Percentiles rank a stretch among this genome's conserved stretches.
phyloP scores from a whole-genome alignment of 352 stramenopile species.

The Phytophthora brassicae region DNA sequence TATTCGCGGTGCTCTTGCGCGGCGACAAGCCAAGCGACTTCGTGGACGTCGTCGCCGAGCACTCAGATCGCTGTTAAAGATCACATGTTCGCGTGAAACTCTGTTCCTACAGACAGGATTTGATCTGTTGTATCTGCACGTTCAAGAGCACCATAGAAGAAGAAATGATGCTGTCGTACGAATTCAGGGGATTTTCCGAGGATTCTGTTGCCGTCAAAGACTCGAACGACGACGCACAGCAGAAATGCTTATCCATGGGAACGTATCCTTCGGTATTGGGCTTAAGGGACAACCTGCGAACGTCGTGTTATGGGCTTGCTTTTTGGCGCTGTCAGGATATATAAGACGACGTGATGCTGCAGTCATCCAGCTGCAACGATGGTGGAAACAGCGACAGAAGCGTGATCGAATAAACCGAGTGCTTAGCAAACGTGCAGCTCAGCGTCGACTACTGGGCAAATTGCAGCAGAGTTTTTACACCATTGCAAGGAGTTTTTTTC shows the following conservation, averaged over 20 bases:
- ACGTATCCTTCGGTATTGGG: slow-evolving; percentile 10
- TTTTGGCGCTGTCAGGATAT: slow-evolving; percentile 47
- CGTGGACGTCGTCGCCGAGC: slow-evolving; percentile 41
- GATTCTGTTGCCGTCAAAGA: slow-evolving; percentile 41
- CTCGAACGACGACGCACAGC: slow-evolving; percentile 38
- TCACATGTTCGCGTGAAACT: slow-evolving; percentile 34
- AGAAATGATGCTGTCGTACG: slow-evolving; percentile 5
- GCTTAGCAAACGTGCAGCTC: slow-evolving; percentile 37
- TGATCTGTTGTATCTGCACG: slow-evolving; percentile 29
- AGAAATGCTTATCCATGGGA: slow-evolving; percentile 36
- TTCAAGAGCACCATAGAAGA: slow-evolving; percentile 29
- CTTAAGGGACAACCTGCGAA: slow-evolving; percentile 38
- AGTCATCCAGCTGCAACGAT: slow-evolving; percentile 34
- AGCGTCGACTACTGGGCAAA: slow-evolving; percentile 42
- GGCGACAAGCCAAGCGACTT: slow-evolving; percentile 36
- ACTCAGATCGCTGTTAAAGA: slow-evolving; percentile 31
- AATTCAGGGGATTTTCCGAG: slow-evolving; percentile 56
- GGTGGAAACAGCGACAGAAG: slow-evolving; percentile 36
- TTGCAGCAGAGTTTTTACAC: slow-evolving; percentile 46
- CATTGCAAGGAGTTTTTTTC: slow-evolving; percentile 50
- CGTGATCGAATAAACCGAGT: slow-evolving; percentile 25
- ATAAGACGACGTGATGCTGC: slow-evolving; percentile 26
- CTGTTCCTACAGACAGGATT: slow-evolving; percentile 43
- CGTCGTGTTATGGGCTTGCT: slow-evolving; percentile 56
- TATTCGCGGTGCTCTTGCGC: slow-evolving; percentile 43